A percentile compares a stretch with the other conserved stretches of the same genome.
These are phyloP conservation scores for Syzygium syzygioides DNA, from an alignment of 441 rosid genomes.

Conservation along the genomic window DNA sequence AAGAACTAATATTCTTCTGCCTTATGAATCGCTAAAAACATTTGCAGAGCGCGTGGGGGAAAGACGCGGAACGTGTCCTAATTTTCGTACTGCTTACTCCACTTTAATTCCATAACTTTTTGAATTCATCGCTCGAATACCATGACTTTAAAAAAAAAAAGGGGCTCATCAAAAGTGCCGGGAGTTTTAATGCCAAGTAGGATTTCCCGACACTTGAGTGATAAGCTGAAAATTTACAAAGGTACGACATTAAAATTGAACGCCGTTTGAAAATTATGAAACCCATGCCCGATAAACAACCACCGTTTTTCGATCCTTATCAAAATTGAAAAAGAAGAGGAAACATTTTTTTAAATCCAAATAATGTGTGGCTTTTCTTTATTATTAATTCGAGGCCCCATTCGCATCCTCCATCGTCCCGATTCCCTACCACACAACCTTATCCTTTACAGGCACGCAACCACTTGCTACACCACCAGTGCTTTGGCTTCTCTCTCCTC, in stretches of 20 bases:
- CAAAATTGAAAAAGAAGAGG: background rate
- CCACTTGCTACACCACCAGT: background rate
- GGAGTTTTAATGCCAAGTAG: accelerated
- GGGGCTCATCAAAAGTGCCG: background rate
- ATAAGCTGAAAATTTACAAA: accelerated
- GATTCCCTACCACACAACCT: background rate
- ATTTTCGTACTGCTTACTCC: accelerated
- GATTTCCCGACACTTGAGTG: accelerated
- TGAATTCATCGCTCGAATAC: background rate
- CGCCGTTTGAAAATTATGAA: no score
- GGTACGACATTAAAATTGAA: no score
- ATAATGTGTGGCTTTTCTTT: background rate
- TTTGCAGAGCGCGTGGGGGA: background rate
- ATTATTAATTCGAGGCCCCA: background rate
- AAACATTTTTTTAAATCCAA: background rate
- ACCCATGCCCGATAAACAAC: background rate
- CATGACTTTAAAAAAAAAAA: background rate
- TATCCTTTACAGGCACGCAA: background rate
- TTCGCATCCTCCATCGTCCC: background rate
- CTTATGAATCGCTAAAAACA: background rate
- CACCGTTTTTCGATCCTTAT: background rate
- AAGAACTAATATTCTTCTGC: background rate
- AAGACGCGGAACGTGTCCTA: background rate
- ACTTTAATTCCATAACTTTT: background rate
- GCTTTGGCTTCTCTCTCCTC: background rate